Evolutionary conservation across 306 rosid genomes (phyloP).

Genomic region (Spatholobus suberectus): DNA sequence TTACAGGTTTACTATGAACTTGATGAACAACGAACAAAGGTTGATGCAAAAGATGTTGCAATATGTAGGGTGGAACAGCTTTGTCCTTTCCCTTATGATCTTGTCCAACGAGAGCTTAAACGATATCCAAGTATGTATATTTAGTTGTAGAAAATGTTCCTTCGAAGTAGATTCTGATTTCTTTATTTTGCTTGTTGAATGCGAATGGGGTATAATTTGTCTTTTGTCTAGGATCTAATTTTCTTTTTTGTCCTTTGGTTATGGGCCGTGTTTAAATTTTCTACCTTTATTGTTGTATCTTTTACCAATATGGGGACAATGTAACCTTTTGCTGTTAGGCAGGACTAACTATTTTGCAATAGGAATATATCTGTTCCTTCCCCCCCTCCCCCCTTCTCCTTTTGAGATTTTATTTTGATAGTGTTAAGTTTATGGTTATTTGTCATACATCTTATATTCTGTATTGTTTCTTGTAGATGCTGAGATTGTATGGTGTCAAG

Average conservation of each 20-base stretch:
- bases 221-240: neutral
- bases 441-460: slow-evolving; percentile 23
- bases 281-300: neutral
- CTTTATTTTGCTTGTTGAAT: neutral
- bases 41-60: slow-evolving; percentile 79
- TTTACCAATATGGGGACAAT: neutral
- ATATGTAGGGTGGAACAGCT: slow-evolving; percentile 96
- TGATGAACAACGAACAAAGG: slow-evolving; percentile 77
- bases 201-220: neutral
- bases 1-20: slow-evolving; percentile 93
- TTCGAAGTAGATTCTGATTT: neutral
- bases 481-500: slow-evolving; percentile 97
- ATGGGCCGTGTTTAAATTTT: neutral
- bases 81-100: slow-evolving; percentile 97
- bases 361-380: neutral
- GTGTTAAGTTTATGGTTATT: neutral
- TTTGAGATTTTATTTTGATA: neutral
- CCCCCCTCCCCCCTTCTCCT: too few species aligned
- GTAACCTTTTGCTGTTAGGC: neutral
- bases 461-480: slow-evolving; percentile 66
- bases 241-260: neutral
- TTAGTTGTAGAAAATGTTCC: slow-evolving; percentile 7
- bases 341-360: neutral
- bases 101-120: slow-evolving; percentile 88
- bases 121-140: slow-evolving; percentile 86